Percentiles rank a stretch among this genome's conserved stretches.
Evolutionary conservation across 2,329 filamentous ascomycete species (phyloP).

Genomic region (Aspergillus quadrilineatus): DNA sequence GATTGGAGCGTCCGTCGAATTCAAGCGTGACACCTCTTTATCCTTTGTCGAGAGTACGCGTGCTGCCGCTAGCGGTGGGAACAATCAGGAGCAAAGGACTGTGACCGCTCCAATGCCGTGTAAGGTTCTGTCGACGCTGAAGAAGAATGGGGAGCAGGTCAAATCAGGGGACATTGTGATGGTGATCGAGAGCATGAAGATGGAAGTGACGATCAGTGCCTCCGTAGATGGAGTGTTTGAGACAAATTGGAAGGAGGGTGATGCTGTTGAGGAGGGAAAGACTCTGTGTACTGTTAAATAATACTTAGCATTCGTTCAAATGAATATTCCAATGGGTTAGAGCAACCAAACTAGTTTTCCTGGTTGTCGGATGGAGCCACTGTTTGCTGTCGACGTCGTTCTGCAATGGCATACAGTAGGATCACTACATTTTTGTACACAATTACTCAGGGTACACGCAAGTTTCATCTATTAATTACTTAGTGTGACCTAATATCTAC

Average conservation of each 20-base stretch:
- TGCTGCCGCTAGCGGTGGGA: constrained; percentile 10
- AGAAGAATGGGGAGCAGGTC: constrained; percentile 32
- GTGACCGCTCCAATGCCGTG: constrained; percentile 38
- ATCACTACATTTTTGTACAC: too few relatives aligned
- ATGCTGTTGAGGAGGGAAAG: constrained; percentile 35
- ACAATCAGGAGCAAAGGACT: constrained; percentile 15
- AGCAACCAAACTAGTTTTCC: too few relatives aligned
- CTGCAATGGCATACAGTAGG: too few relatives aligned
- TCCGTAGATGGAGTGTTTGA: constrained; percentile 29
- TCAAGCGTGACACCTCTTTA: constrained; percentile 28
- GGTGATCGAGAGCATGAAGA: constrained; percentile 48
- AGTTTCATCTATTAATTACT: too few relatives aligned
- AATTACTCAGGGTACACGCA: too few relatives aligned
- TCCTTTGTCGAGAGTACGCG: constrained; percentile 29
- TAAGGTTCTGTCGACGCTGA: constrained; percentile 34
- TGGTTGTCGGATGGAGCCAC: too few relatives aligned
- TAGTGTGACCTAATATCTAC: constrained; percentile 5
- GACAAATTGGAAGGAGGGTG: constrained; percentile 28
- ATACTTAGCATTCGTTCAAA: background rate
- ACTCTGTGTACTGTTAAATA: constrained; percentile 24
- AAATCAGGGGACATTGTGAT: constrained; percentile 34
- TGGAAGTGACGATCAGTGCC: constrained; percentile 38
- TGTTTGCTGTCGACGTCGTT: too few relatives aligned
- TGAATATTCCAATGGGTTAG: background rate
- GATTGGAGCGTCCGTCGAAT: constrained; percentile 31